Conservation (phyloP, 768 basidiomycete genomes). For the Auriculariales sp. region DNA sequence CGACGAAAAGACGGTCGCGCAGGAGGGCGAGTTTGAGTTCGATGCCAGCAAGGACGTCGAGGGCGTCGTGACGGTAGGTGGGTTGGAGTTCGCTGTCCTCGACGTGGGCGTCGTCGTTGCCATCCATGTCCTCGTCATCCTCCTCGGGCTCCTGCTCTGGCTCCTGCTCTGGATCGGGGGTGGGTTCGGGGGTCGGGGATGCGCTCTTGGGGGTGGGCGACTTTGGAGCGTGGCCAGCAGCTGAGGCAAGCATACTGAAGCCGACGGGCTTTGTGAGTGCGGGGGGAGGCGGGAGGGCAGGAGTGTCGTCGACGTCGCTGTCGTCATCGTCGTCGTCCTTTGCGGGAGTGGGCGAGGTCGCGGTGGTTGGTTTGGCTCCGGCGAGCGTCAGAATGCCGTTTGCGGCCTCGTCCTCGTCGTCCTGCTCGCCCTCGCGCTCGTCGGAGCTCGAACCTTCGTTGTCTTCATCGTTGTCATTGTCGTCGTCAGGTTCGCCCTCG, state of each 20-base stretch:
- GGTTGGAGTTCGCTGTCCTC: conserved; percentile 55
- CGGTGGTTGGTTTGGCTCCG: background rate
- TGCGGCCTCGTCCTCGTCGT: conserved; percentile 6
- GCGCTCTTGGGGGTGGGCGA: background rate
- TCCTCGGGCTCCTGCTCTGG: conserved; percentile 18
- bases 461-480: conserved; percentile 1
- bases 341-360: conserved; percentile 7
- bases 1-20: conserved; percentile 77
- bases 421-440: conserved; percentile 9
- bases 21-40: conserved; percentile 87
- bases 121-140: conserved; percentile 12
- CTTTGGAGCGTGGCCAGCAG: background rate
- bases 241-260: background rate
- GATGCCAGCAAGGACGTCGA: conserved; percentile 77
- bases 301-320: conserved; percentile 26
- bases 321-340: conserved; percentile 20
- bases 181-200: background rate
- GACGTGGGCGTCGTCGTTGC: conserved; percentile 3
- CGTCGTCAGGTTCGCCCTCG: conserved; percentile 3
- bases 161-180: conserved; percentile 1
- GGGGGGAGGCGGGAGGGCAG: conserved; percentile 1
- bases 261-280: background rate
- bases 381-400: conserved; percentile 16
- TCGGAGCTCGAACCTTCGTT: conserved; percentile 5
- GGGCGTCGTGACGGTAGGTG: conserved; percentile 71